Percentiles rank a stretch among this genome's conserved stretches.
Evolutionary conservation across 2,329 filamentous ascomycete species (phyloP).

Genomic region (Diaporthe aspalathi): DNA sequence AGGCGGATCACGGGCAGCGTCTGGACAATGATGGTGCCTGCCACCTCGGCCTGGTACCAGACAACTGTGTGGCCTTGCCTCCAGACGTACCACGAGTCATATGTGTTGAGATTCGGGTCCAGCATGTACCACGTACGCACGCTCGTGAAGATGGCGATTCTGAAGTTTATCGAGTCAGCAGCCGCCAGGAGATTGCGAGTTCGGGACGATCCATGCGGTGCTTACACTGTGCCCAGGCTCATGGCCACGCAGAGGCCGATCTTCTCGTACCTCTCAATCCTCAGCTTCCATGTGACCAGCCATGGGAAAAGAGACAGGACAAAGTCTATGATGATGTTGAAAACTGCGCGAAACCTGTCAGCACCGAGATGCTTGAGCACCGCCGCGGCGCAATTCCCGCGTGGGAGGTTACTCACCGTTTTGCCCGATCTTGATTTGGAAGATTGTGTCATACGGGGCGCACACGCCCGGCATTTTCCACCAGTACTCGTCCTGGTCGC

Average conservation of each 20-base stretch:
- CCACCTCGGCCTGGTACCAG: constrained; percentile 63
- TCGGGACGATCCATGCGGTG: constrained; percentile 48
- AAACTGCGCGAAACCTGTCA: constrained; percentile 49
- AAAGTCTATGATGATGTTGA: constrained; percentile 66
- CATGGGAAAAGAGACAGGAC: constrained; percentile 62
- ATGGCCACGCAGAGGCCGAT: constrained; percentile 62
- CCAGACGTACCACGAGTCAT: constrained; percentile 60
- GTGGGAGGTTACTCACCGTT: constrained; percentile 53
- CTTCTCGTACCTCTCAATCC: constrained; percentile 61
- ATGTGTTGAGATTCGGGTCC: constrained; percentile 52
- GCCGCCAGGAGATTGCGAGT: not conserved
- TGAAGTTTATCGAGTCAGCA: constrained; percentile 36
- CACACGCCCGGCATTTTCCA: constrained; percentile 59
- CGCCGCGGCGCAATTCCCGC: not conserved
- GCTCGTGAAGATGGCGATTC: constrained; percentile 60
- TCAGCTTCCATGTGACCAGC: constrained; percentile 60
- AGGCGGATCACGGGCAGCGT: constrained; percentile 64
- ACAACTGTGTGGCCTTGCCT: constrained; percentile 59
- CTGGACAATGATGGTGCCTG: constrained; percentile 66
- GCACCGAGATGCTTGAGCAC: not conserved
- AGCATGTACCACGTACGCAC: constrained; percentile 62
- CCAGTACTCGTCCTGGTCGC: constrained; percentile 54
- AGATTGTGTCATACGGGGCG: constrained; percentile 51
- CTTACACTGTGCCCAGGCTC: constrained; percentile 56
- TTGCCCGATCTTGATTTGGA: constrained; percentile 62